phyloP scores from a whole-genome alignment of 179 eudicot genomes.

The Beta macrorhiza region DNA sequence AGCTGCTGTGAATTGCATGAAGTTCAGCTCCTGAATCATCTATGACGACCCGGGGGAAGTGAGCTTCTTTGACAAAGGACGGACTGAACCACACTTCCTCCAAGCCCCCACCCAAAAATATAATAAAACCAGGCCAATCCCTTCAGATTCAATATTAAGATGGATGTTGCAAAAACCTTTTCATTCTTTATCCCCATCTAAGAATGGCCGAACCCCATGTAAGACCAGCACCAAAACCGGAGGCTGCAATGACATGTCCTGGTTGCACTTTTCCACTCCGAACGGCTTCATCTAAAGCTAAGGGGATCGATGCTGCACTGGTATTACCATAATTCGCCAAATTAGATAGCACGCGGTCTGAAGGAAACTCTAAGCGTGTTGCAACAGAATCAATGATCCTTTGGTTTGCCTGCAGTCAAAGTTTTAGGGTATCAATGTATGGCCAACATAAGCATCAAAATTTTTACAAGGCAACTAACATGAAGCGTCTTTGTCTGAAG shows the following conservation, averaged over 20 bases:
- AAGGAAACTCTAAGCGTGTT: slow-evolving; percentile 63
- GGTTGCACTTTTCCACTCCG: slow-evolving; percentile 77
- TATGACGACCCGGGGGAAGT: background rate
- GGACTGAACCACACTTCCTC: background rate
- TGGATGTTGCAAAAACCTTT: slow-evolving; percentile 2
- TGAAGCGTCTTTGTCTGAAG: too few relatives aligned
- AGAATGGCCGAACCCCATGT: slow-evolving; percentile 95
- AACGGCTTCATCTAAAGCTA: slow-evolving; percentile 93
- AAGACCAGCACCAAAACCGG: slow-evolving; percentile 96
- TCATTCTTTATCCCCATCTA: slow-evolving; percentile 67
- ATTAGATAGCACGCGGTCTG: slow-evolving; percentile 81
- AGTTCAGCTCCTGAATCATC: background rate
- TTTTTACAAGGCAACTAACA: background rate
- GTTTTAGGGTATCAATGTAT: background rate
- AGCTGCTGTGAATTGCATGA: background rate
- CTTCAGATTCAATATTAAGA: slow-evolving; percentile 14
- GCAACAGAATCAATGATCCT: slow-evolving; percentile 91
- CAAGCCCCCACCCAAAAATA: background rate
- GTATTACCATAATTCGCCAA: slow-evolving; percentile 88
- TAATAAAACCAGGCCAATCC: too few relatives aligned
- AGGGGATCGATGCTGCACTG: slow-evolving; percentile 92
- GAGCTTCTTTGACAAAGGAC: background rate
- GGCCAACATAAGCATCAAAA: background rate
- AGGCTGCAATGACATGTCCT: slow-evolving; percentile 77
- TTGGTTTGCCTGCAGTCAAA: slow-evolving; percentile 75